A percentile compares a stretch with the other conserved stretches of the same genome.
Evolutionary conservation across 805 yeast species (phyloP).

Genomic region (Naumovozyma baii): DNA sequence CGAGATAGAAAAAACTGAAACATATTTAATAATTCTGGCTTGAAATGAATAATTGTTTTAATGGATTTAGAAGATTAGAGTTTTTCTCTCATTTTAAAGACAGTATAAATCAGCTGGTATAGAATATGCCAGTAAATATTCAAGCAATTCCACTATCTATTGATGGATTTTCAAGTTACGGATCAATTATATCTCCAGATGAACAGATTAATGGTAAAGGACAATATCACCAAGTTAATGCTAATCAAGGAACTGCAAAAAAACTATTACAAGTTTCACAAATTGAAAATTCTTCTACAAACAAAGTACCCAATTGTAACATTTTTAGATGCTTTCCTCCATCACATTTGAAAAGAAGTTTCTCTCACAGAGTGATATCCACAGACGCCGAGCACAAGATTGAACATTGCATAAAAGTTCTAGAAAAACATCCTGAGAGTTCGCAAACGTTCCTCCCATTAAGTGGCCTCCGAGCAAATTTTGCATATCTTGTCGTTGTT

Average conservation of each 20-base stretch:
- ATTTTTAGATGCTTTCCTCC: constrained; percentile 78
- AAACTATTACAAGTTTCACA: constrained; percentile 70
- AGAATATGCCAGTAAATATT: neutral
- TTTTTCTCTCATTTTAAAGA: too few relatives aligned
- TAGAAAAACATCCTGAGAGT: constrained; percentile 83
- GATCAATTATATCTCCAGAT: constrained; percentile 68
- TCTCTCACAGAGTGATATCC: constrained; percentile 34
- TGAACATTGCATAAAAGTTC: constrained; percentile 32
- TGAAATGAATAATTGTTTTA: too few relatives aligned
- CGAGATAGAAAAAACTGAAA: too few relatives aligned
- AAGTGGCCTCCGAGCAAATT: constrained; percentile 50
- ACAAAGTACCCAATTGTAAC: constrained; percentile 59
- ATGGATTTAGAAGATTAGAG: too few relatives aligned
- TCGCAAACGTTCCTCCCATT: constrained; percentile 89
- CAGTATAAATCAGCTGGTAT: too few relatives aligned
- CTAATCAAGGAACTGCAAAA: constrained; percentile 91
- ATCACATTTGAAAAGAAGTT: constrained; percentile 38
- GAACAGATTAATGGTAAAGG: constrained; percentile 42
- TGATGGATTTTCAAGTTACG: constrained; percentile 54
- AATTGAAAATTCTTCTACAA: constrained; percentile 42
- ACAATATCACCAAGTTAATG: constrained; percentile 33
- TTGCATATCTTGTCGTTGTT: constrained; percentile 71
- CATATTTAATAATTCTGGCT: too few relatives aligned
- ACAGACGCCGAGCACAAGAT: neutral
- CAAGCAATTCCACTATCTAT: constrained; percentile 45